phyloP scores from a whole-genome alignment of 257 asterid genomes.

The Fraxinus quadrangulata region DNA sequence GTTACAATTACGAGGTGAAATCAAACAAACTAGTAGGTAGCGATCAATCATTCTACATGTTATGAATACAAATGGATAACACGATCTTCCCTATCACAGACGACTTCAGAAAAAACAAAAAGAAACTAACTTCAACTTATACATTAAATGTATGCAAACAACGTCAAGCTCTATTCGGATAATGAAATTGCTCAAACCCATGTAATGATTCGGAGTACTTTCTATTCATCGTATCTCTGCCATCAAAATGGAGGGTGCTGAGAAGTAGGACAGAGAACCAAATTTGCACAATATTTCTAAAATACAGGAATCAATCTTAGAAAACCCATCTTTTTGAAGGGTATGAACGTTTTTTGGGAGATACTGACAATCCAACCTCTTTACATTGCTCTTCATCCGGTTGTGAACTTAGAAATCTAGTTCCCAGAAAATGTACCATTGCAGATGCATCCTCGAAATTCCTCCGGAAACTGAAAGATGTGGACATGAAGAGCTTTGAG shows the following conservation, averaged over 20 bases:
- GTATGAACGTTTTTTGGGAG: constrained; percentile 38
- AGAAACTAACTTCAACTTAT: not conserved
- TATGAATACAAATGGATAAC: not conserved
- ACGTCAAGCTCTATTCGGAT: not conserved
- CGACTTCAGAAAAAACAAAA: no score
- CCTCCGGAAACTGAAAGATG: constrained; percentile 59
- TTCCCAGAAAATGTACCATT: constrained; percentile 65
- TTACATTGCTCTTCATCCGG: constrained; percentile 82
- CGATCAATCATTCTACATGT: not conserved
- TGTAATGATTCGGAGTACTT: not conserved
- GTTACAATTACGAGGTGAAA: not conserved
- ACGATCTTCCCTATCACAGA: not conserved
- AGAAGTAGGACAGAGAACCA: not conserved
- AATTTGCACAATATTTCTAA: constrained; percentile 1
- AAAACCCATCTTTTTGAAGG: constrained; percentile 56
- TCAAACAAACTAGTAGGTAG: not conserved
- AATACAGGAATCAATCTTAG: constrained; percentile 31
- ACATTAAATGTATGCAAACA: not conserved
- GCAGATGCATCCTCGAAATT: constrained; percentile 91
- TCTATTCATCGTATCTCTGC: not conserved
- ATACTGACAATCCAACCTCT: constrained; percentile 62
- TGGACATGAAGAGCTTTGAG: constrained; percentile 57
- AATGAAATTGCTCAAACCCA: not conserved
- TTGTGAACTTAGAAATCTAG: constrained; percentile 56
- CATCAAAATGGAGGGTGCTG: not conserved